Evolutionary conservation across 805 yeast species (phyloP).

Genomic region (Cyberlindnera veronae): DNA sequence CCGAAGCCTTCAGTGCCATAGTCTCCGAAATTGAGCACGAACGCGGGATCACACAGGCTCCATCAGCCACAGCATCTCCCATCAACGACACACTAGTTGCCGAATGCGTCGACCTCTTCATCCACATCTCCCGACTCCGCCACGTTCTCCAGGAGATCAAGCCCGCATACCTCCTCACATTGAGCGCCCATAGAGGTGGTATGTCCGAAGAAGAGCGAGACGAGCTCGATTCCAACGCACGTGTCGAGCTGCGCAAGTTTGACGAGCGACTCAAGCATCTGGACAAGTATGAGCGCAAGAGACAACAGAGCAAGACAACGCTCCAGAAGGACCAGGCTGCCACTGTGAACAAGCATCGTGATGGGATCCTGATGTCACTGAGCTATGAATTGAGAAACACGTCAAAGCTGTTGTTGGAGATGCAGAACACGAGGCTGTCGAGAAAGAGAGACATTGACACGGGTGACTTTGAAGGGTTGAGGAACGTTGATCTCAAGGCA

Average conservation of each 20-base stretch:
- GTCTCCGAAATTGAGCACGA: conserved; percentile 13
- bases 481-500: conserved; percentile 21
- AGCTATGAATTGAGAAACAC: conserved; percentile 23
- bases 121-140: conserved; percentile 29
- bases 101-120: conserved; percentile 21
- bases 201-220: conserved; percentile 49
- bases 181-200: conserved; percentile 15
- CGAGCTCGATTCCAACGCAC: conserved; percentile 52
- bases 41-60: conserved; percentile 5
- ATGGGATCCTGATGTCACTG: conserved; percentile 21
- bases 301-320: conserved; percentile 29
- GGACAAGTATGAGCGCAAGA: conserved; percentile 48
- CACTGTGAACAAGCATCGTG: conserved; percentile 20
- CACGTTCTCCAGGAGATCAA: conserved; percentile 26
- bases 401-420: conserved; percentile 21
- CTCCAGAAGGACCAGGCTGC: conserved; percentile 14
- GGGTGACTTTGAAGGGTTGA: conserved; percentile 16
- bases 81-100: conserved; percentile 22
- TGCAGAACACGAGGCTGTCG: conserved; percentile 27
- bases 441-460: conserved; percentile 24
- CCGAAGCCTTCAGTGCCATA: conserved; percentile 11
- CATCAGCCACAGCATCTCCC: neutral
- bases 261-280: conserved; percentile 47
- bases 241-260: conserved; percentile 48
- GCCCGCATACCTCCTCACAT: conserved; percentile 27